phyloP scores from a whole-genome alignment of 768 basidiomycete species.

The Heimioporus sp. region DNA sequence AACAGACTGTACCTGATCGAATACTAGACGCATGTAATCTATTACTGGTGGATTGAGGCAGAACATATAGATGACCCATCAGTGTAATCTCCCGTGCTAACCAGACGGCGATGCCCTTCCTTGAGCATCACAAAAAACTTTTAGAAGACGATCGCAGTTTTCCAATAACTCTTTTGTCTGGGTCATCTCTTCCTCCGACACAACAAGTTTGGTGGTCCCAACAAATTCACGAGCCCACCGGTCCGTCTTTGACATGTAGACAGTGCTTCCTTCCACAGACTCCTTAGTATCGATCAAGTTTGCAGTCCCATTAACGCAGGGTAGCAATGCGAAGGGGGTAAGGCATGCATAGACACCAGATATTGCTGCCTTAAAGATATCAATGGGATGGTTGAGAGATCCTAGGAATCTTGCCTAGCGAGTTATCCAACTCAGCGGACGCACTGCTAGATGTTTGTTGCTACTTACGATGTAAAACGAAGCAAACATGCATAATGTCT shows the following conservation, averaged over 20 bases:
- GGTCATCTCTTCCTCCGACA: constrained; percentile 49
- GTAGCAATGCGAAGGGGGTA: constrained; percentile 51
- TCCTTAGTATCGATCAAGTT: constrained; percentile 10
- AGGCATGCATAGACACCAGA: constrained; percentile 66
- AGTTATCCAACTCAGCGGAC: constrained; percentile 2
- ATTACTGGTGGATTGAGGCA: neutral
- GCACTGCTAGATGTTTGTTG: neutral
- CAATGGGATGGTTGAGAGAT: constrained; percentile 64
- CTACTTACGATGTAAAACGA: constrained; percentile 63
- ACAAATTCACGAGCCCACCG: constrained; percentile 56
- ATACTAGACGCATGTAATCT: constrained; percentile 3
- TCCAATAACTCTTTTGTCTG: constrained; percentile 49
- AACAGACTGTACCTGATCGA: constrained; percentile 1
- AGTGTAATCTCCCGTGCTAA: neutral
- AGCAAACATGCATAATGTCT: constrained; percentile 47
- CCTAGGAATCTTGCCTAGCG: constrained; percentile 65
- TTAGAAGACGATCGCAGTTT: constrained; percentile 56
- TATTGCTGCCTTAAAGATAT: constrained; percentile 61
- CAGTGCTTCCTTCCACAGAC: constrained; percentile 26
- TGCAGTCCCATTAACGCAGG: constrained; percentile 22
- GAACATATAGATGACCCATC: neutral
- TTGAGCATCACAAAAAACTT: constrained; percentile 32
- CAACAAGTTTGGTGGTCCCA: constrained; percentile 44
- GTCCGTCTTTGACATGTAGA: constrained; percentile 56
- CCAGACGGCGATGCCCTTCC: constrained; percentile 23